These are phyloP conservation scores for Leccinum barrowsii DNA, from an alignment of 768 basidiomycete genomes.

Conservation along the genomic window DNA sequence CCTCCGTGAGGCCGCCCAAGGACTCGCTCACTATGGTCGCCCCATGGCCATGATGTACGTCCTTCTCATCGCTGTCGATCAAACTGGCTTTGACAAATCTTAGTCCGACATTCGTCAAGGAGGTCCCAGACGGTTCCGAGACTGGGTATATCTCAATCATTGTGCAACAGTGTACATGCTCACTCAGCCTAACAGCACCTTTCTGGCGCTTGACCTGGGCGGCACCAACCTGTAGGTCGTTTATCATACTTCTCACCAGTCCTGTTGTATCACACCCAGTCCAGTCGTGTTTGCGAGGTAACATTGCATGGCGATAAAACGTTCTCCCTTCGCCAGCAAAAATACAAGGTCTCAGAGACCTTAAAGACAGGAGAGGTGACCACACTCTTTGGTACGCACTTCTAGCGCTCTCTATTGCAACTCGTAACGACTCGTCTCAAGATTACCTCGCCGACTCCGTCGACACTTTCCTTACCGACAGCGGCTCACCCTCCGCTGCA, in stretches of 20 bases:
- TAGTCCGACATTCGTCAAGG: slow-evolving; percentile 94
- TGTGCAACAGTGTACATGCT: not conserved
- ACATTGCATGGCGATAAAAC: slow-evolving; percentile 85
- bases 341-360: slow-evolving; percentile 92
- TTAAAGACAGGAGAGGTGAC: slow-evolving; percentile 91
- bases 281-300: slow-evolving; percentile 92
- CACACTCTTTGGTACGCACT: slow-evolving; percentile 71
- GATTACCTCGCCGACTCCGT: slow-evolving; percentile 98
- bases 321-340: slow-evolving; percentile 89
- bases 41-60: slow-evolving; percentile 91
- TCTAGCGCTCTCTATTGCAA: not conserved
- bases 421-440: slow-evolving; percentile 31
- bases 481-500: slow-evolving; percentile 26
- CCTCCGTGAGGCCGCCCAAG: slow-evolving; percentile 72
- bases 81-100: not conserved
- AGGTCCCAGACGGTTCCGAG: slow-evolving; percentile 91
- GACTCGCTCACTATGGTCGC: slow-evolving; percentile 68
- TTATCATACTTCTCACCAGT: not conserved
- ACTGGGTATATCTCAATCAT: slow-evolving; percentile 60
- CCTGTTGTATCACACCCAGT: slow-evolving; percentile 1
- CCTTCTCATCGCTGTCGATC: not conserved
- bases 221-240: slow-evolving; percentile 89
- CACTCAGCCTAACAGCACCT: slow-evolving; percentile 57
- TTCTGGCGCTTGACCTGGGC: slow-evolving; percentile 93
- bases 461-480: slow-evolving; percentile 82